Base-by-base conservation (phyloP, 148 eudicot species). In the Rhododendron ovatum region DNA sequence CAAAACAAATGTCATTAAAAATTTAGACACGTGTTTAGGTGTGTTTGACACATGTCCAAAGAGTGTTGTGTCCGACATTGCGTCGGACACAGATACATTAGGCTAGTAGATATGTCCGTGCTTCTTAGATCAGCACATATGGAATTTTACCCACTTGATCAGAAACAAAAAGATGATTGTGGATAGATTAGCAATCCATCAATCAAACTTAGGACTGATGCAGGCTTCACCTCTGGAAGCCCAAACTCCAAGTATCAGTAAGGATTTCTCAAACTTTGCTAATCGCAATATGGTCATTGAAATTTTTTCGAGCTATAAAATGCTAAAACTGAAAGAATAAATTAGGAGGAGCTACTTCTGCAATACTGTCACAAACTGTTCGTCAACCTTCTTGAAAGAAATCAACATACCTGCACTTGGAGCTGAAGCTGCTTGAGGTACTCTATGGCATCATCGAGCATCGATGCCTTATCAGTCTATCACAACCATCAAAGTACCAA, bases 381-480 rank as follows among this genome's bases (percentile, higher is more conserved):
- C 55, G 13, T 18, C 1, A n/a, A 48, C 30, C 71, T 69, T 47
- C 33, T 71, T 48, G 13, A 51, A 47, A 12, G 37, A 50, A 35
- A 87, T 50, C 47, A 33, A 4, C 63, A 43, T 87, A 93, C 99
- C 93, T 96, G 99, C 17, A 96, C 99, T 87, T 94, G 99, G 86
- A 96, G 91, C 89, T 96, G 98, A 84, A 96, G 99, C 90, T 96
- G 98, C 94, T 96, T 95, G 81, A 96, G 92, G 78, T 96, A 96
- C 85, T 96, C 98, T 88, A 96, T 95, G 76, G 98, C 99, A 91
- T 96, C 98, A 90, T 96, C 99, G 13, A 96, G 91, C 99, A 96
- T 96, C 15, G 99, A 96, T 63, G 99, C 99, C 87, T 96, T 96
- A 88, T 96, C 98, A 12, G 99, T 95, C 99, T 96, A 53, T 86